Evolutionary conservation across 169 alveolate genomes (phyloP).

Genomic region (Sarcocystis neurona): DNA sequence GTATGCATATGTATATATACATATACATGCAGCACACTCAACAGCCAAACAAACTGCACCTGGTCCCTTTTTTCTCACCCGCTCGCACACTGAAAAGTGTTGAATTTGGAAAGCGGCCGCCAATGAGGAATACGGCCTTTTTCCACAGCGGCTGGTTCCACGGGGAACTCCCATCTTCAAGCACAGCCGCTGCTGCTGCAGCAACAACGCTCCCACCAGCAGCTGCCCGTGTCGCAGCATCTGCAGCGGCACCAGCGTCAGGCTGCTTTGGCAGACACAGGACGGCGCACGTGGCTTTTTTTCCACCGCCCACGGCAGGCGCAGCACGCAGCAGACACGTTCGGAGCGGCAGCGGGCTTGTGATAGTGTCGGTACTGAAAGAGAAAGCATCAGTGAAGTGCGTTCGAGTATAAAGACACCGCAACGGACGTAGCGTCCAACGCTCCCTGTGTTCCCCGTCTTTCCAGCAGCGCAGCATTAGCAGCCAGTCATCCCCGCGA

Average conservation of each 20-base stretch:
- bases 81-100: conserved; percentile 4
- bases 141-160: too few relatives aligned
- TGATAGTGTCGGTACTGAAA: too few relatives aligned
- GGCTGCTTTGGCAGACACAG: too few relatives aligned
- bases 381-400: not conserved
- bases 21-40: not conserved
- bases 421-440: conserved; percentile 12
- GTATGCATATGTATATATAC: not conserved
- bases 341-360: too few relatives aligned
- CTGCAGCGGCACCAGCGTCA: too few relatives aligned
- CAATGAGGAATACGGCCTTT: not conserved
- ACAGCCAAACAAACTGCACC: not conserved
- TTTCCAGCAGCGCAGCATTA: not conserved
- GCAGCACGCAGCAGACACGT: too few relatives aligned
- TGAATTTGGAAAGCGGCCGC: conserved; percentile 27
- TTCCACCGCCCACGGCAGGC: too few relatives aligned
- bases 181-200: too few relatives aligned
- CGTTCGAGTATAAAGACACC: conserved; percentile 37
- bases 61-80: not conserved
- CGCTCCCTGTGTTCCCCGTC: not conserved
- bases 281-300: too few relatives aligned
- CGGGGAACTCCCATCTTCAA: too few relatives aligned
- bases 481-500: conserved; percentile 24
- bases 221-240: too few relatives aligned
- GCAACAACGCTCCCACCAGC: too few relatives aligned